phyloP scores from a whole-genome alignment of 2,329 filamentous ascomycete species.

The Didymella pomorum region DNA sequence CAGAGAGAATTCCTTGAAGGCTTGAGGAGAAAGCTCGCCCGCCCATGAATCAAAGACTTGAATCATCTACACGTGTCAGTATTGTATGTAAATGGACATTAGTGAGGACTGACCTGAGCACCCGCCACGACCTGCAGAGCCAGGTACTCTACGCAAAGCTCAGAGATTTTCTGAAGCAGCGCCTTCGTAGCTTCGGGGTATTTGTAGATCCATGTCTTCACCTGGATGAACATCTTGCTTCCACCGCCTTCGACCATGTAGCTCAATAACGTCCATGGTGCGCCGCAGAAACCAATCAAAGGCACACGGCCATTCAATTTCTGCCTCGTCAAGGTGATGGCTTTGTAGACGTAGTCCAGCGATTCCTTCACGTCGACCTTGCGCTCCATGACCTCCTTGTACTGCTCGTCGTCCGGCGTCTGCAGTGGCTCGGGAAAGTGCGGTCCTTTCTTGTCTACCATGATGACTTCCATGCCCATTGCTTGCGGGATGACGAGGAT shows the following conservation, averaged over 20 bases:
- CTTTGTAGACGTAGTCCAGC: conserved; percentile 93
- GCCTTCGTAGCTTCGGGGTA: conserved; percentile 81
- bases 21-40: conserved; percentile 83
- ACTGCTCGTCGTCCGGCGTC: conserved; percentile 83
- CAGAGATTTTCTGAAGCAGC: conserved; percentile 88
- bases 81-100: not conserved
- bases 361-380: conserved; percentile 85
- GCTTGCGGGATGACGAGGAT: conserved; percentile 98
- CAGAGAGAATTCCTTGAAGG: conserved; percentile 84
- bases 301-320: conserved; percentile 90
- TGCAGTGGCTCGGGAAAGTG: conserved; percentile 88
- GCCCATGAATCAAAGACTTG: conserved; percentile 99
- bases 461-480: conserved; percentile 98
- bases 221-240: conserved; percentile 91
- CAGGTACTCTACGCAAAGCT: conserved; percentile 93
- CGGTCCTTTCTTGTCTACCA: conserved; percentile 96
- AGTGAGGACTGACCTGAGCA: conserved; percentile 70
- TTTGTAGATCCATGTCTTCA: conserved; percentile 96
- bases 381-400: conserved; percentile 75
- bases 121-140: conserved; percentile 92
- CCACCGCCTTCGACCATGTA: conserved; percentile 99
- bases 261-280: conserved; percentile 95
- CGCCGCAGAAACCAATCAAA: conserved; percentile 94
- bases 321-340: conserved; percentile 87
- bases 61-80: conserved; percentile 66